A percentile compares a stretch with the other conserved stretches of the same genome.
phyloP scores from a whole-genome alignment of 331 rosid genomes.

The Malus hybrid region DNA sequence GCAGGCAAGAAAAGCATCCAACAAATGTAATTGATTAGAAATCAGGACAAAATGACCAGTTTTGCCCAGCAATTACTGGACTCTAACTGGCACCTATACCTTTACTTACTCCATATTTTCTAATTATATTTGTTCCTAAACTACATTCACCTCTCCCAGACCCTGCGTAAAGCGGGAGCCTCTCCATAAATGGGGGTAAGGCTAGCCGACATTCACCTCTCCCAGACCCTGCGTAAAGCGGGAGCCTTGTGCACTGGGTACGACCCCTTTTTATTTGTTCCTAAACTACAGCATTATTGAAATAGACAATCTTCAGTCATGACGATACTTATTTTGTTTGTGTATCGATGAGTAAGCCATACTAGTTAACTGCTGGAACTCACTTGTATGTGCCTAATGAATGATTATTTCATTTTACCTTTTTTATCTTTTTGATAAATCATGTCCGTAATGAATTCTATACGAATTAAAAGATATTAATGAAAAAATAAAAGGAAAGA shows the following conservation, averaged over 20 bases:
- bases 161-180: no score
- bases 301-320: neutral
- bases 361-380: constrained; percentile 1
- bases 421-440: neutral
- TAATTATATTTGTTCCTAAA: neutral
- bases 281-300: neutral
- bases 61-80: neutral
- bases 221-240: no score
- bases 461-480: constrained; percentile 16
- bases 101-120: neutral
- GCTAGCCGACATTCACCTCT: no score
- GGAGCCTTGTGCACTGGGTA: no score
- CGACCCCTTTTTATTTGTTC: no score
- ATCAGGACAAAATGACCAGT: neutral
- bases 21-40: neutral
- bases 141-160: no score
- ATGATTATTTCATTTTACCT: neutral
- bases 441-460: constrained; percentile 1
- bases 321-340: neutral
- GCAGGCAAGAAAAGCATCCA: neutral
- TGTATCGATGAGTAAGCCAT: constrained; percentile 1
- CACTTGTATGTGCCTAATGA: neutral
- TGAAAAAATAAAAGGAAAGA: constrained; percentile 17
- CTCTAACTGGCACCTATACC: constrained; percentile 13
- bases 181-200: no score